A percentile compares a stretch with the other conserved stretches of the same genome.
Evolutionary conservation across 179 eudicot species (phyloP).

Genomic region (Beta lomatogona): DNA sequence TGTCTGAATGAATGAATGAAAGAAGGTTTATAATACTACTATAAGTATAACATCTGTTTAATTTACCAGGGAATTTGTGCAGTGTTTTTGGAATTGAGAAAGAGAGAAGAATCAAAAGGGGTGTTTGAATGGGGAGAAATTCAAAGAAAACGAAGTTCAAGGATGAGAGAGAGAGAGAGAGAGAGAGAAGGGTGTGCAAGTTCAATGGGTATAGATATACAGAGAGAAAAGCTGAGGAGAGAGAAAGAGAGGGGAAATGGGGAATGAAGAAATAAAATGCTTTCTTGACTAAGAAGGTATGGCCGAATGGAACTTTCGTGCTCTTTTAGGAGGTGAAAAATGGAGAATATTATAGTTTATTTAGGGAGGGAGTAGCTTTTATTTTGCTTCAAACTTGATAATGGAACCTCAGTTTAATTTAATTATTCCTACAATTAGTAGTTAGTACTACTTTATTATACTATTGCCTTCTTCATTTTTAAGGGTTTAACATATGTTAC

Average conservation of each 20-base stretch:
- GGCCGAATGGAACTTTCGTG: conserved; percentile 15
- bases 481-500: background rate
- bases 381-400: conserved; percentile 8
- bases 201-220: background rate
- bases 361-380: background rate
- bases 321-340: conserved; percentile 19
- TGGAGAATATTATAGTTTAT: background rate
- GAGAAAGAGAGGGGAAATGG: background rate
- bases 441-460: background rate
- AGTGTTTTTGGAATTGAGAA: background rate
- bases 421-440: background rate
- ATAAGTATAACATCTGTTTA: background rate
- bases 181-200: background rate
- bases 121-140: conserved; percentile 18
- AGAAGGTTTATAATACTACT: too few species aligned
- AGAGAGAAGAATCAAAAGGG: too few species aligned
- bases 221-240: background rate
- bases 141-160: conserved; percentile 21
- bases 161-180: background rate
- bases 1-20: conserved; percentile 3
- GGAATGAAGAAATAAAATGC: background rate
- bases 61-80: background rate
- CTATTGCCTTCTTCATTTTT: background rate
- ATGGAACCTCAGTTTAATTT: background rate
- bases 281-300: conserved; percentile 33